Evolutionary conservation across 495 filamentous ascomycete genomes (phyloP).

Genomic region (Aspergillus hancockii): DNA sequence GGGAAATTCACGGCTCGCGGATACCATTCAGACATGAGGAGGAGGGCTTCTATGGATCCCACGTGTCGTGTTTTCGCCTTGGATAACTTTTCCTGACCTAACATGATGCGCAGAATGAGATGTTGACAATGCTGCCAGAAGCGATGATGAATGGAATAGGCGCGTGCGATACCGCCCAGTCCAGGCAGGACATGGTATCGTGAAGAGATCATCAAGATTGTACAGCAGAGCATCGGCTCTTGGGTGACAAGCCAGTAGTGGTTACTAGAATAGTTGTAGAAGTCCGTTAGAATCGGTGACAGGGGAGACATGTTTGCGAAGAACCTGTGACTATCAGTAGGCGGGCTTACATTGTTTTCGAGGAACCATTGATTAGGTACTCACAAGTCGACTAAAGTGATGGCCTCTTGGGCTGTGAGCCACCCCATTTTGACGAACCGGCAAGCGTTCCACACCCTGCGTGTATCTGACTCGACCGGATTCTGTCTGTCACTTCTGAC

Average conservation of each 20-base stretch:
- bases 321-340: slow-evolving; percentile 22
- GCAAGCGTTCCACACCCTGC: slow-evolving; percentile 38
- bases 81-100: slow-evolving; percentile 40
- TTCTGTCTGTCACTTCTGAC: neutral
- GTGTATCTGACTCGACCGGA: slow-evolving; percentile 19
- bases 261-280: slow-evolving; percentile 34
- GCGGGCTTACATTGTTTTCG: neutral
- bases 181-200: slow-evolving; percentile 37
- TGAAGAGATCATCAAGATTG: slow-evolving; percentile 43
- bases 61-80: slow-evolving; percentile 33
- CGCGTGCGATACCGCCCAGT: slow-evolving; percentile 31
- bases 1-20: slow-evolving; percentile 42
- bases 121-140: slow-evolving; percentile 47
- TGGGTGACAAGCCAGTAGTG: slow-evolving; percentile 38
- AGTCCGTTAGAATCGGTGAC: slow-evolving; percentile 41
- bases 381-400: slow-evolving; percentile 6
- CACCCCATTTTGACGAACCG: slow-evolving; percentile 46
- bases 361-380: neutral
- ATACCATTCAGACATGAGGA: slow-evolving; percentile 46
- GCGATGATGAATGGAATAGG: slow-evolving; percentile 42
- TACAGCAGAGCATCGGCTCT: slow-evolving; percentile 43
- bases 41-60: slow-evolving; percentile 40
- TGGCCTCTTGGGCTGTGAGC: slow-evolving; percentile 42
- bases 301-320: slow-evolving; percentile 37
- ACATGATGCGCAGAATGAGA: slow-evolving; percentile 38